Evolutionary conservation across 805 yeast genomes (phyloP).

Genomic region (Starmerella stigmatis): DNA sequence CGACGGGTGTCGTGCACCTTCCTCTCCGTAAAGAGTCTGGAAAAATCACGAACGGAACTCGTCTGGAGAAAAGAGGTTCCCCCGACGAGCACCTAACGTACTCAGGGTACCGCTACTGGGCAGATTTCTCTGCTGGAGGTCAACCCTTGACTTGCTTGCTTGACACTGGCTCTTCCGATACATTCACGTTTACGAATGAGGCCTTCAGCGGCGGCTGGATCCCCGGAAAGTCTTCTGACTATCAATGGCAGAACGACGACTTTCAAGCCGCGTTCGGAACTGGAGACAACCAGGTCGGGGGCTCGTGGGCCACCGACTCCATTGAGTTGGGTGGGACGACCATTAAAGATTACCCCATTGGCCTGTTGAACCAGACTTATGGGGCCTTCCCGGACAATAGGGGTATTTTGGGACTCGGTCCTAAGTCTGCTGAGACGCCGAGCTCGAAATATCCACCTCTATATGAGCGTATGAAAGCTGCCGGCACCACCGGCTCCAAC

Average conservation of each 20-base stretch:
- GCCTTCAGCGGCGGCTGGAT: conserved; percentile 22
- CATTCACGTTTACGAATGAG: conserved; percentile 42
- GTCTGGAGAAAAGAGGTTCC: too few species aligned
- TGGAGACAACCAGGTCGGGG: conserved; percentile 32
- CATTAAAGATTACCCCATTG: conserved; percentile 49
- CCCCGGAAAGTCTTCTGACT: conserved; percentile 22
- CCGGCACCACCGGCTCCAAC: conserved; percentile 33
- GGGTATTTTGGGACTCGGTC: conserved; percentile 31
- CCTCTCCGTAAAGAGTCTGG: background rate
- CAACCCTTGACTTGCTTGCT: conserved; percentile 38
- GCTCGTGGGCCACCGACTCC: conserved; percentile 51
- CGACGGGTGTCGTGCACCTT: background rate
- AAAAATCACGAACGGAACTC: background rate
- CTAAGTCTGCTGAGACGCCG: conserved; percentile 26
- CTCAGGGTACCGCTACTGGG: conserved; percentile 12
- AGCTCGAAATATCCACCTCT: conserved; percentile 20
- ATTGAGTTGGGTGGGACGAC: conserved; percentile 43
- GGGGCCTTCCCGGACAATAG: conserved; percentile 42
- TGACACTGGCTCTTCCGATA: conserved; percentile 64
- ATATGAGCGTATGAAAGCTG: conserved; percentile 26
- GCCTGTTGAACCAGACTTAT: conserved; percentile 55
- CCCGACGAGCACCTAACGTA: conserved; percentile 1
- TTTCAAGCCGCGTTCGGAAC: conserved; percentile 9
- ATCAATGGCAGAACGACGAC: conserved; percentile 5
- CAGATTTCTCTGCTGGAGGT: conserved; percentile 38